phyloP scores from a whole-genome alignment of 306 rosid species.

The Mimosa bimucronata region DNA sequence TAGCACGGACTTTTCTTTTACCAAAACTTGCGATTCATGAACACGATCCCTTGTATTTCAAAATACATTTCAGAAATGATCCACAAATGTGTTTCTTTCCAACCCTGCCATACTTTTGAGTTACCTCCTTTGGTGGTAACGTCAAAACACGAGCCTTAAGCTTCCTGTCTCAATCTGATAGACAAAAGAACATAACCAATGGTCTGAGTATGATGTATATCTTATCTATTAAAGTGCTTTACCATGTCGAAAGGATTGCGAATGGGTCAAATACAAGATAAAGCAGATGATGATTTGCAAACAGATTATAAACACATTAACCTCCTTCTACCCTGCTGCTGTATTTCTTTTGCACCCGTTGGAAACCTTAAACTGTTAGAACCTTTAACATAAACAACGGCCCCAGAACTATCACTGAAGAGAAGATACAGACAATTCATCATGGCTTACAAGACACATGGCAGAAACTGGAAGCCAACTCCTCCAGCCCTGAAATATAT shows the following conservation, averaged over 20 bases:
- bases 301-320: not conserved
- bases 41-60: no score
- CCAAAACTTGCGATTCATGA: not conserved
- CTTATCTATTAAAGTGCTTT: not conserved
- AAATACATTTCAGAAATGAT: no score
- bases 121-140: slow-evolving; percentile 27
- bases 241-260: not conserved
- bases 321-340: not conserved
- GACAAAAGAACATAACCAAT: not conserved
- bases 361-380: no score
- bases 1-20: not conserved
- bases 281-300: not conserved
- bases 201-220: not conserved
- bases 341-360: not conserved
- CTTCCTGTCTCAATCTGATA: not conserved
- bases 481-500: slow-evolving; percentile 28
- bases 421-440: not conserved
- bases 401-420: not conserved
- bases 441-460: not conserved
- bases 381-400: no score
- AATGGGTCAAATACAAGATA: not conserved
- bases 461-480: slow-evolving; percentile 12
- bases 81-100: no score
- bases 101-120: slow-evolving; percentile 21
- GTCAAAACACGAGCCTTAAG: slow-evolving; percentile 20